Base-by-base conservation (phyloP, 2,329 filamentous ascomycete species). In the Cladophialophora exuberans region DNA sequence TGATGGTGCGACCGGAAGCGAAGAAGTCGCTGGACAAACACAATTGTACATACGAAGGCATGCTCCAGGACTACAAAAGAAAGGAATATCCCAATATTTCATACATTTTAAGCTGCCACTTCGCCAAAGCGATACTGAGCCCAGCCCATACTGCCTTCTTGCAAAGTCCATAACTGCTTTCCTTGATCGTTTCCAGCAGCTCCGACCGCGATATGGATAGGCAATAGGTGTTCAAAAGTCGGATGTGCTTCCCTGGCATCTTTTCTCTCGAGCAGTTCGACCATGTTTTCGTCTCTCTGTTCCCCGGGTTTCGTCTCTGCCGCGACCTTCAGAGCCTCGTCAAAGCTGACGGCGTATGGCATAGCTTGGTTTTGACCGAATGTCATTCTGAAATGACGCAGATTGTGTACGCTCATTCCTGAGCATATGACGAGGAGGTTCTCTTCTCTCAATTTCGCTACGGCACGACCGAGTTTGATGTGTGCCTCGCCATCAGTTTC, bases 321-420 rank as follows among this genome's bases (percentile, higher is more conserved):
- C 0, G 84, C 85, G 17, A 87, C 81, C 63, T 85, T 84, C 38
- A 92, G 73, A 1, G 85, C 83, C 41, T 84, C 78, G 60, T 93
- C 83, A 63, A 90, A 91, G 47, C 78, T 81, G 30, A 78, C 75
- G 1, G 80, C 72, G 64, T 86, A 86, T 9, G 83, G 79, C 63
- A 84, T 59, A 0, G 81, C 79, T 7, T 63, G 64, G 9, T 74
- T 70, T 41, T 31, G 42, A 26, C 56, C 39, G 11, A 72, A 69
- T 63, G 75, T 73, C 15, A 72, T 72, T n/a, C 72, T 72, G 62
- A 83, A 46, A 60, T 88, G 82, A 1, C 81, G 76, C 30, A 88
- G 73, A 62, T 89, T 89, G 64, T 89, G 86, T 18, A 88, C 87
- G 0, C 86, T 85, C 86, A 90, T 90, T 9, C 88, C 88, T 0